Conservation (phyloP, 1,139 yeast genomes). For the Eremothecium coryli region DNA sequence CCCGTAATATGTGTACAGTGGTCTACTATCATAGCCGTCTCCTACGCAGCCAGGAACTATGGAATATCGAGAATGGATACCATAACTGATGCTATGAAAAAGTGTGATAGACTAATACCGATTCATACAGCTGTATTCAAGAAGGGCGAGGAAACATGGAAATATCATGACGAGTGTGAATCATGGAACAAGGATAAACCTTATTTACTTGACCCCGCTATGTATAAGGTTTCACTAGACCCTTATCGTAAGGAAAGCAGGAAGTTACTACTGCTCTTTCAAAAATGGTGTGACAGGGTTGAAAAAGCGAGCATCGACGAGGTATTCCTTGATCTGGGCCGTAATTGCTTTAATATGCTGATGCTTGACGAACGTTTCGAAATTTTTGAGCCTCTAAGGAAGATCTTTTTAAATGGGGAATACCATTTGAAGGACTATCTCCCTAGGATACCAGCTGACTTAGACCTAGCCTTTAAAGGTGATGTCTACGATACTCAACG, state of each 20-base stretch:
- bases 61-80: constrained; percentile 77
- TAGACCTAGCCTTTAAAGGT: constrained; percentile 26
- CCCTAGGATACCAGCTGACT: constrained; percentile 43
- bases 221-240: constrained; percentile 80
- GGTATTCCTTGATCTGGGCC: constrained; percentile 76
- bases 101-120: constrained; percentile 65
- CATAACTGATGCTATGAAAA: constrained; percentile 53
- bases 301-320: constrained; percentile 97
- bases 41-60: constrained; percentile 75
- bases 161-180: constrained; percentile 43
- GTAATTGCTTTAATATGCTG: constrained; percentile 35
- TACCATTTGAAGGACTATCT: constrained; percentile 31
- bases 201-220: constrained; percentile 35
- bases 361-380: constrained; percentile 20
- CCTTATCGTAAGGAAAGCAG: constrained; percentile 85
- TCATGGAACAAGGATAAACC: constrained; percentile 27
- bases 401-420: constrained; percentile 19
- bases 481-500: constrained; percentile 17
- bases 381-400: constrained; percentile 28
- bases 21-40: constrained; percentile 81
- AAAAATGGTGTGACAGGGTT: constrained; percentile 48
- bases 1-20: constrained; percentile 96
- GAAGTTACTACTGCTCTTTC: constrained; percentile 59
- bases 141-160: constrained; percentile 81
- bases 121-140: constrained; percentile 93